phyloP scores from a whole-genome alignment of 2,329 filamentous ascomycete species.

The Arthrobotrys musiformis region DNA sequence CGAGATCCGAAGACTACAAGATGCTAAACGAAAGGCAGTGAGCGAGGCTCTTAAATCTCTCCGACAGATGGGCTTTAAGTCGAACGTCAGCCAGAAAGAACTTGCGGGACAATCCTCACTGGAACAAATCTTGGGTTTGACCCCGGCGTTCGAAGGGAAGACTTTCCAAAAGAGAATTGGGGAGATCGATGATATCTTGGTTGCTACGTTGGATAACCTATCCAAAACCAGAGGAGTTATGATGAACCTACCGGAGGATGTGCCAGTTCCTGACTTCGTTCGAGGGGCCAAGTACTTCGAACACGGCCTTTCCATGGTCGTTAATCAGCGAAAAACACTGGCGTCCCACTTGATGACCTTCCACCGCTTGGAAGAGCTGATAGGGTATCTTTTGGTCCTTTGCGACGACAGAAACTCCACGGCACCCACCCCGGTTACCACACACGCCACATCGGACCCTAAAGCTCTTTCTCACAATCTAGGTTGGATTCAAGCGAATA shows the following conservation, averaged over 20 bases:
- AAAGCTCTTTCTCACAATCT: neutral
- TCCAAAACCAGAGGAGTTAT: slow-evolving; percentile 63
- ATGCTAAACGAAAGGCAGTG: slow-evolving; percentile 86
- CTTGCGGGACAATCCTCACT: slow-evolving; percentile 79
- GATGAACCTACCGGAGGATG: slow-evolving; percentile 79
- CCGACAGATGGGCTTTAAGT: slow-evolving; percentile 87
- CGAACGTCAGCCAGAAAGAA: slow-evolving; percentile 79
- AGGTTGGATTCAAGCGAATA: slow-evolving; percentile 39
- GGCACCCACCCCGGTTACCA: neutral
- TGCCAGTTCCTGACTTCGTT: slow-evolving; percentile 81
- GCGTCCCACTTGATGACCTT: slow-evolving; percentile 63
- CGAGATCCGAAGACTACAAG: slow-evolving; percentile 82
- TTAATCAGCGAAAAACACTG: slow-evolving; percentile 71
- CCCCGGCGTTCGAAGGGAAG: slow-evolving; percentile 61
- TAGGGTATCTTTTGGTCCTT: slow-evolving; percentile 57
- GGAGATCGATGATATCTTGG: slow-evolving; percentile 58
- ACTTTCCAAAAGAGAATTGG: slow-evolving; percentile 60
- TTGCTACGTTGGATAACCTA: slow-evolving; percentile 71
- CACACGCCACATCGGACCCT: neutral
- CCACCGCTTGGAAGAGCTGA: slow-evolving; percentile 62
- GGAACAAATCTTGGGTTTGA: slow-evolving; percentile 74
- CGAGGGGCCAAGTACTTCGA: slow-evolving; percentile 88
- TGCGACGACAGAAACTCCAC: neutral
- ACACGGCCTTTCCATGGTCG: slow-evolving; percentile 76
- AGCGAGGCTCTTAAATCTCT: slow-evolving; percentile 86